Percentiles rank a stretch among this genome's conserved stretches.
Conservation (phyloP, 2,329 filamentous ascomycete genomes). For the Cercospora janseana region DNA sequence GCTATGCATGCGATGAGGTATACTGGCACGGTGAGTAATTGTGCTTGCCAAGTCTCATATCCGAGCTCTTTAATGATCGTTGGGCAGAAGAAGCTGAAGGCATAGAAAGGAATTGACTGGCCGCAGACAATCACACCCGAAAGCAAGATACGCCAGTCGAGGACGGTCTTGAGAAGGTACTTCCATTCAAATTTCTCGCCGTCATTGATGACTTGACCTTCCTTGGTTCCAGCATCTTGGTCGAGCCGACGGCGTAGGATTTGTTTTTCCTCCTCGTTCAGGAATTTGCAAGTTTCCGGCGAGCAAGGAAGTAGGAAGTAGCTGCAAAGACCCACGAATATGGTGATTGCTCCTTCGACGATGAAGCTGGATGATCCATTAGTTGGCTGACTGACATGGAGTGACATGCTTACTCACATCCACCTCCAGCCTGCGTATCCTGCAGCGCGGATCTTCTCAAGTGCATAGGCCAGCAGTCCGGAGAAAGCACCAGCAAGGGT, state of each 20-base stretch:
- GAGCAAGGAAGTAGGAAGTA: constrained; percentile 58
- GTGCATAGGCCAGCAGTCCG: constrained; percentile 51
- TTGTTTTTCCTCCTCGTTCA: constrained; percentile 46
- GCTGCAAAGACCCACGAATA: constrained; percentile 44
- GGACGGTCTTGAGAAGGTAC: constrained; percentile 17
- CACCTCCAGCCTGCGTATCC: constrained; percentile 30
- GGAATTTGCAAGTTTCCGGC: constrained; percentile 56
- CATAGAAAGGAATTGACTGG: constrained; percentile 65
- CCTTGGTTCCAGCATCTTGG: constrained; percentile 18
- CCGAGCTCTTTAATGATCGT: constrained; percentile 52
- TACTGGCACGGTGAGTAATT: constrained; percentile 47
- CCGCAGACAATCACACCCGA: constrained; percentile 36
- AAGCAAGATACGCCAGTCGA: constrained; percentile 49
- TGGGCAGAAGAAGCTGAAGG: constrained; percentile 59
- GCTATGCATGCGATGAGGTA: constrained; percentile 38
- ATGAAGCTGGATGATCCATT: constrained; percentile 25
- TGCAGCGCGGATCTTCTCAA: constrained; percentile 37
- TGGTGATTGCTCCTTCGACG: constrained; percentile 31
- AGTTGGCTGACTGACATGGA: background rate
- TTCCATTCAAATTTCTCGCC: constrained; percentile 36
- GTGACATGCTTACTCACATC: constrained; percentile 22
- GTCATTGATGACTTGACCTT: constrained; percentile 39
- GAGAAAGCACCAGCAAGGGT: constrained; percentile 53
- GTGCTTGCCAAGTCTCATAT: constrained; percentile 44
- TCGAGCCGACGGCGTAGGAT: constrained; percentile 44